Conservation (phyloP, 2,329 filamentous ascomycete species). For the Aspergillus candidus region DNA sequence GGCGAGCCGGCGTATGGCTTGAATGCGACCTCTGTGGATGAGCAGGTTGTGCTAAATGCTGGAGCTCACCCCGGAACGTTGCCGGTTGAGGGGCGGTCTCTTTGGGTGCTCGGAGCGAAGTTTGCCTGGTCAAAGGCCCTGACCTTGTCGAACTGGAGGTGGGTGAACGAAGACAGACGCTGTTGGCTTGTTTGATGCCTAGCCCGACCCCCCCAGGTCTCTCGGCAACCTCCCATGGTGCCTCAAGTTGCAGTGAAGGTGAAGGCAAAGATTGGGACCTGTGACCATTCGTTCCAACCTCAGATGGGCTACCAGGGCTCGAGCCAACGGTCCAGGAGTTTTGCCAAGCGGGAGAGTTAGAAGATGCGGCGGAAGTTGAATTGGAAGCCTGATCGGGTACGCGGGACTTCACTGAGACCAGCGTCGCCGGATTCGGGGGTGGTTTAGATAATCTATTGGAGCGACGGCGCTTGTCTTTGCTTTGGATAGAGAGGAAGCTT, state of each 20-base stretch:
- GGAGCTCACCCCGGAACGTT: conserved; percentile 10
- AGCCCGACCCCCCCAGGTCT: conserved; percentile 1
- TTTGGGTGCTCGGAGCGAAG: conserved; percentile 14
- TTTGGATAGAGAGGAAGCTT: conserved; percentile 29
- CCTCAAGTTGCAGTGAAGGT: conserved; percentile 9
- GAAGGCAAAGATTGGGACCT: conserved; percentile 21
- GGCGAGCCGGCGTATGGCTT: conserved; percentile 21
- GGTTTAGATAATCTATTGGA: conserved; percentile 35
- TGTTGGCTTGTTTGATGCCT: conserved; percentile 7
- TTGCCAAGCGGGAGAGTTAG: conserved; percentile 23
- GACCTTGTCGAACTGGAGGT: conserved; percentile 5
- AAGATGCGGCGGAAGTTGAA: conserved; percentile 6
- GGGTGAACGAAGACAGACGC: conserved; percentile 4
- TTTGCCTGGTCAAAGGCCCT: conserved; percentile 13
- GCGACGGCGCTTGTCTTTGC: conserved; percentile 27
- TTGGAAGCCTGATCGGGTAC: conserved; percentile 9
- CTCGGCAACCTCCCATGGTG: conserved; percentile 6
- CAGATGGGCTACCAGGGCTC: conserved; percentile 14
- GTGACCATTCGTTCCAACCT: conserved; percentile 5
- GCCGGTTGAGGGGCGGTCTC: conserved; percentile 19
- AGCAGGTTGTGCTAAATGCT: conserved; percentile 6
- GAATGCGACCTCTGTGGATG: conserved; percentile 26
- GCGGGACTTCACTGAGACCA: conserved; percentile 9
- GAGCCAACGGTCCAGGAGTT: conserved; percentile 30
- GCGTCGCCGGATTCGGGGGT: conserved; percentile 20